Evolutionary conservation across 2,329 filamentous ascomycete genomes (phyloP).

Genomic region (Pseudogymnoascus sp.): DNA sequence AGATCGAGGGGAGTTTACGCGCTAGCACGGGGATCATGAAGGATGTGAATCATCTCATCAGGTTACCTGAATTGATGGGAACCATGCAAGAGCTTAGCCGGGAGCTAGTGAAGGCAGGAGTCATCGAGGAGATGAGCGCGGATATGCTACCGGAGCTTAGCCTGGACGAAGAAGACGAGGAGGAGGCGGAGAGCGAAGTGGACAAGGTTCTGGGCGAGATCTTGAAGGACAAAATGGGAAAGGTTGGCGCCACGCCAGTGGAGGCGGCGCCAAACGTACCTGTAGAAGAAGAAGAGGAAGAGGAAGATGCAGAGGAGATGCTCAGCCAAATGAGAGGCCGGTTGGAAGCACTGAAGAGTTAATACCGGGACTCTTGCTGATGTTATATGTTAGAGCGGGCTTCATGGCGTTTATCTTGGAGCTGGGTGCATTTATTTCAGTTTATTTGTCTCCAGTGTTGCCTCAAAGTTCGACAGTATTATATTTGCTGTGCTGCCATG

Average conservation of each 20-base stretch:
- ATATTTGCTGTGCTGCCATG: neutral
- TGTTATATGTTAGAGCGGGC: constrained; percentile 4
- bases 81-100: constrained; percentile 84
- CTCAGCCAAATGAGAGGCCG: constrained; percentile 91
- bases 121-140: constrained; percentile 95
- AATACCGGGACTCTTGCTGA: constrained; percentile 22
- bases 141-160: constrained; percentile 74
- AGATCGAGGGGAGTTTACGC: constrained; percentile 88
- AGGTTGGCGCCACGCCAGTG: constrained; percentile 52
- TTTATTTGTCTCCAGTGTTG: neutral
- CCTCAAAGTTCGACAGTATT: neutral
- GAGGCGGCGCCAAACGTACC: constrained; percentile 40
- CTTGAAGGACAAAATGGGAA: constrained; percentile 70
- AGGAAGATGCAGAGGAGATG: constrained; percentile 82
- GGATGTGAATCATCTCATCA: constrained; percentile 81
- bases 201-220: constrained; percentile 91
- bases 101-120: constrained; percentile 88
- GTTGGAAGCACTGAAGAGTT: constrained; percentile 86
- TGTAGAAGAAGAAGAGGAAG: constrained; percentile 58
- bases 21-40: constrained; percentile 91
- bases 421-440: neutral
- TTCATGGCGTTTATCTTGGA: neutral
- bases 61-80: constrained; percentile 74
- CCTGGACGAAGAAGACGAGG: constrained; percentile 66
- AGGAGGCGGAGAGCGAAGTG: constrained; percentile 72